These are phyloP conservation scores for Phytopythium mirpurense DNA, from an alignment of 352 stramenopile genomes.

Conservation along the genomic window DNA sequence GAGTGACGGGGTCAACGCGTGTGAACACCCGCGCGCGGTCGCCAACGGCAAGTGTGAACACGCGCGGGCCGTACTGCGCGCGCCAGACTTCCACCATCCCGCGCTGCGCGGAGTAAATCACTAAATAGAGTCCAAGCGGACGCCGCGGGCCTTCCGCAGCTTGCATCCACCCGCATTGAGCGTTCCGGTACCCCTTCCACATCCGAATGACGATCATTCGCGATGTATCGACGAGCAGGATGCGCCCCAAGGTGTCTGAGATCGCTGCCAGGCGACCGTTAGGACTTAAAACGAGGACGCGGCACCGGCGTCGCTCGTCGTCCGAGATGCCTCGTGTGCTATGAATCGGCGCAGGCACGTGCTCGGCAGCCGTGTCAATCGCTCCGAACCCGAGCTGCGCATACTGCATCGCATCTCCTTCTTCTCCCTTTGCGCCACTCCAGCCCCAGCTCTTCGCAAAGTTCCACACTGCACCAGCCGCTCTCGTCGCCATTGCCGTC, in stretches of 20 bases:
- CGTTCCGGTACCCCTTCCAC: slow-evolving; percentile 87
- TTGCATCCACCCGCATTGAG: slow-evolving; percentile 81
- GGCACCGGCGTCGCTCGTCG: slow-evolving; percentile 51
- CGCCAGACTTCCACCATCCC: slow-evolving; percentile 84
- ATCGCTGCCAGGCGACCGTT: slow-evolving; percentile 64
- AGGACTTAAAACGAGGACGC: slow-evolving; percentile 62
- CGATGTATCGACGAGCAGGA: slow-evolving; percentile 73
- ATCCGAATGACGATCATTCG: slow-evolving; percentile 81
- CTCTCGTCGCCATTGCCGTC: slow-evolving; percentile 67
- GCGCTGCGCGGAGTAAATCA: slow-evolving; percentile 81
- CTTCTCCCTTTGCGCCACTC: slow-evolving; percentile 13
- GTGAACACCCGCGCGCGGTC: slow-evolving; percentile 66
- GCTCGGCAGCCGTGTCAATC: slow-evolving; percentile 55
- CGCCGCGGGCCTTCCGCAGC: slow-evolving; percentile 42
- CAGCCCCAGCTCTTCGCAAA: slow-evolving; percentile 84
- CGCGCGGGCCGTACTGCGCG: slow-evolving; percentile 60
- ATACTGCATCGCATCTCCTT: slow-evolving; percentile 16
- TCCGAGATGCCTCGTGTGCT: slow-evolving; percentile 50
- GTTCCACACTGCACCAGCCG: slow-evolving; percentile 72
- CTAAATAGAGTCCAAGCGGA: slow-evolving; percentile 61
- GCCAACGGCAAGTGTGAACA: slow-evolving; percentile 72
- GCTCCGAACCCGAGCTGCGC: slow-evolving; percentile 19
- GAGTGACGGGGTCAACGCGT: slow-evolving; percentile 26
- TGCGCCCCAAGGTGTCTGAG: slow-evolving; percentile 66
- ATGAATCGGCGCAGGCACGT: slow-evolving; percentile 60